Base-by-base conservation (phyloP, 2,329 filamentous ascomycete species). In the Fusarium sp. region DNA sequence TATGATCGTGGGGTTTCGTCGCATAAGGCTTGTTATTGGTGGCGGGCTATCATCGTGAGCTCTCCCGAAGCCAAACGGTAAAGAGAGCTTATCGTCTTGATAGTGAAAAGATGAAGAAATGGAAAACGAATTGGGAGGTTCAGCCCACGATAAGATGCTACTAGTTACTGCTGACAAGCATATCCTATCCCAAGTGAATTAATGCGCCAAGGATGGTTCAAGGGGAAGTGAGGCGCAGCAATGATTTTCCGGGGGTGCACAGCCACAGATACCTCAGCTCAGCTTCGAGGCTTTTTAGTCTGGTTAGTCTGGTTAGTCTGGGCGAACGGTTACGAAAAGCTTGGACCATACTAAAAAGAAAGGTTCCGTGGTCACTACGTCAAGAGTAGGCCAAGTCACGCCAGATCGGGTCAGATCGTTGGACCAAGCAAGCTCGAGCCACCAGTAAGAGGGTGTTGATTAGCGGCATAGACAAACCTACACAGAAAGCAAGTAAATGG, bases 161-260 rank as follows among this genome's bases (percentile, higher is more conserved):
- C 45, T 60, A 46, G 62, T 62, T 50, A 17, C 33, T 29, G 63
- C 66, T 73, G 69, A 66, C 69, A 60, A 36, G 49, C 66, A 54
- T 61, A 52, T 56, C 52, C 63, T 8, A 20, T 50, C 15, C 10
- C 29, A 14, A 29, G 27, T 14, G 18, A 40, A 13, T 40, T 25
- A 31, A 68, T 67, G 55, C 62, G 57, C 49, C 54, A 64, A 69
- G 65, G 20, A 40, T 31, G 40, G 56, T 61, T 42, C 53, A 50
- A 69, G 47, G 66, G 51, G 66, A 66, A 58, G 10, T 53, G 62
- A 41, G 72, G 72, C 72, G 72, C 72, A 74, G 72, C 57, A 20
- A 37, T 10, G 11, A 46, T 20, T 23, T 58, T 49, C 54, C 36
- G 45, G 45, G 42, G 11, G 11, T 40, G 56, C 69, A 74, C 72